Evolutionary conservation across 108 stramenopile genomes (phyloP).

Genomic region (Licmophora abbreviata): DNA sequence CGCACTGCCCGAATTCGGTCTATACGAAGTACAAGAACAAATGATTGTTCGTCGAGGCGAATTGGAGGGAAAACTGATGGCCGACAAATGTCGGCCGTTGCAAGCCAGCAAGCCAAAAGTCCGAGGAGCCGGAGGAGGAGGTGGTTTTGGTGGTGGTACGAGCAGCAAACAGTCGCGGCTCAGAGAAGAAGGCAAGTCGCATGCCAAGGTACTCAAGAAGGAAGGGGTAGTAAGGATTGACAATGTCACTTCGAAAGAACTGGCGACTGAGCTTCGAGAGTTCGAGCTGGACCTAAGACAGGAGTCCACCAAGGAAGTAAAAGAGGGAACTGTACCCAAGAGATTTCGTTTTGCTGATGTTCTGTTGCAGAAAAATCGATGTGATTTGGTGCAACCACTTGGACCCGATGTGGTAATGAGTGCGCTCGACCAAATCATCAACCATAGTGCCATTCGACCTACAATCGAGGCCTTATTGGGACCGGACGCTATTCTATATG

Average conservation of each 20-base stretch:
- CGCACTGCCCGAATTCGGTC: too few relatives aligned
- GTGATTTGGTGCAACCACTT: slow-evolving; percentile 68
- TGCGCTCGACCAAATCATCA: slow-evolving; percentile 29
- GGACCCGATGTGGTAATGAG: slow-evolving; percentile 18
- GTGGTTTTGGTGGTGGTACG: slow-evolving; percentile 42
- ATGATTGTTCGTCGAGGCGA: slow-evolving; percentile 45
- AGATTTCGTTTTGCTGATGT: slow-evolving; percentile 74
- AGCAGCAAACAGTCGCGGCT: slow-evolving; percentile 7
- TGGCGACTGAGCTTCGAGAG: slow-evolving; percentile 46
- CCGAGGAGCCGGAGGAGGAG: slow-evolving; percentile 28
- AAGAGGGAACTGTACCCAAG: slow-evolving; percentile 23
- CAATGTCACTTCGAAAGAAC: slow-evolving; percentile 34
- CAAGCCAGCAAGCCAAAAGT: slow-evolving; percentile 9
- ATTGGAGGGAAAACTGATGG: slow-evolving; percentile 43
- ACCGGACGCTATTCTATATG: slow-evolving; percentile 49
- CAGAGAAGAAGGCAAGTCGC: slow-evolving; percentile 42
- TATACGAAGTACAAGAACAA: slow-evolving; percentile 71
- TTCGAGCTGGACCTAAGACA: slow-evolving; percentile 36
- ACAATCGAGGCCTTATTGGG: slow-evolving; percentile 41
- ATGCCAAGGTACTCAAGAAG: slow-evolving; percentile 46
- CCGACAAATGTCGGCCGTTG: slow-evolving; percentile 11
- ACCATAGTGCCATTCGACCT: slow-evolving; percentile 44
- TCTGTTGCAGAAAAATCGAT: slow-evolving; percentile 59
- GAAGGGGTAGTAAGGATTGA: slow-evolving; percentile 75
- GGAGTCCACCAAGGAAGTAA: slow-evolving; percentile 33